Base-by-base conservation (phyloP, 2,329 filamentous ascomycete species). In the Coniochaeta sp. region DNA sequence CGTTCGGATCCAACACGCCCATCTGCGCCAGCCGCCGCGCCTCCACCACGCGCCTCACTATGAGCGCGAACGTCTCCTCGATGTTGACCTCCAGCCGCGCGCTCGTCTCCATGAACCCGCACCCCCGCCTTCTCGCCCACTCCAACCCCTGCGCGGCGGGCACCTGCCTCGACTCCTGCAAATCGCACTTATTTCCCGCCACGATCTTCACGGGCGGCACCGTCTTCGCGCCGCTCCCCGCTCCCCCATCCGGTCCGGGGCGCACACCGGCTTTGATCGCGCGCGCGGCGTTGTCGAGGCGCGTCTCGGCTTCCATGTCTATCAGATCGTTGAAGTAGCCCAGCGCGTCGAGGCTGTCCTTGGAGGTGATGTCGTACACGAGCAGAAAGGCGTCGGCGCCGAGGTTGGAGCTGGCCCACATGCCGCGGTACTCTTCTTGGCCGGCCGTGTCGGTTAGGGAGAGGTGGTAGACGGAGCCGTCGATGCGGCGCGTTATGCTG, bases 101-200 rank as follows among this genome's bases (percentile, higher is more conserved):
- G 62, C 86, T 90, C 56, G 89, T 94, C 78, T 94, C 89, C 89
- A 94, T 94, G 71, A 94, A 94, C 33, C 88, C 89, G 69, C 87
- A 92, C 40, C 83, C 83, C 51, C 80, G 75, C 54, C 73, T 74
- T 55, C 87, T 74, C 49, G 89, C 87, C 88, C 89, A 94, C 60
- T 91, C 86, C 40, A 92, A 72, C 0, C 89, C 89, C 52, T 79
- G 72, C 38, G 83, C 77, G 6, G 86, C 86, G n/a, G 80, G 72
- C 8, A 94, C 83, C 65, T 83, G 77, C 48, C 89, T 73, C 58
- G 75, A 78, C 61, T 85, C 78, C 63, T 88, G 83, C 55, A 92
- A 68, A 68, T 94, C 89, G 73, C 88, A 91, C 72, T 92, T 94
- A 72, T 94, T 94, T 28, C 88, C 89, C 1, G 87, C 89, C 12